Conservation (phyloP, 1,284 basidiomycete genomes). For the Wallemia ichthyophaga region DNA sequence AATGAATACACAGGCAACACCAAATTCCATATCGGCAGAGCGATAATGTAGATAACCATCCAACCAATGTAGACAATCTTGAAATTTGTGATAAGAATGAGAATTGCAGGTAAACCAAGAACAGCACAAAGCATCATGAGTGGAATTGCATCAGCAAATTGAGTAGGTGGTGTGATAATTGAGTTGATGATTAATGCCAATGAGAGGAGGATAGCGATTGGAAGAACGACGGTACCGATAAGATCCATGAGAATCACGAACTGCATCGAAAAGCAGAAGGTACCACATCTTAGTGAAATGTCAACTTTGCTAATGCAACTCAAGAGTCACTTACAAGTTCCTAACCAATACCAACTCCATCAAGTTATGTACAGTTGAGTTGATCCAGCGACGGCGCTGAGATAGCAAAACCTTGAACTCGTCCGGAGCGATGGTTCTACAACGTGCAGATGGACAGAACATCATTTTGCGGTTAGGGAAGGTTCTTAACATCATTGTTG, state of each 20-base stretch:
- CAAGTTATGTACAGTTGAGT: slow-evolving; percentile 94
- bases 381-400: slow-evolving; percentile 96
- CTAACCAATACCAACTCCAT: slow-evolving; percentile 96
- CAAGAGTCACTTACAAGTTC: slow-evolving; percentile 35
- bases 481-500: slow-evolving; percentile 71
- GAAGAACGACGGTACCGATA: slow-evolving; percentile 76
- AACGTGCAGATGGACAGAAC: slow-evolving; percentile 86
- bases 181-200: slow-evolving; percentile 61
- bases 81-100: slow-evolving; percentile 76
- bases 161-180: slow-evolving; percentile 45
- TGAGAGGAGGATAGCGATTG: slow-evolving; percentile 74
- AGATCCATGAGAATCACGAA: slow-evolving; percentile 98
- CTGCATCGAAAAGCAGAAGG: slow-evolving; percentile 90
- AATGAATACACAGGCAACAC: slow-evolving; percentile 79
- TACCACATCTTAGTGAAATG: slow-evolving; percentile 24
- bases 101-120: slow-evolving; percentile 66
- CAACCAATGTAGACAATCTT: slow-evolving; percentile 89
- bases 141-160: slow-evolving; percentile 79
- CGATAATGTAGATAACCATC: slow-evolving; percentile 84
- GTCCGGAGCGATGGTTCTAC: slow-evolving; percentile 84
- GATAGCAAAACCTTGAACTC: slow-evolving; percentile 78
- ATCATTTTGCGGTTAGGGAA: slow-evolving; percentile 99
- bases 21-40: slow-evolving; percentile 86
- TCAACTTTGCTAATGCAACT: slow-evolving; percentile 13
- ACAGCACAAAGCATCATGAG: slow-evolving; percentile 65